phyloP scores from a whole-genome alignment of 2,329 filamentous ascomycete genomes.

The Rasamsonia emersonii region DNA sequence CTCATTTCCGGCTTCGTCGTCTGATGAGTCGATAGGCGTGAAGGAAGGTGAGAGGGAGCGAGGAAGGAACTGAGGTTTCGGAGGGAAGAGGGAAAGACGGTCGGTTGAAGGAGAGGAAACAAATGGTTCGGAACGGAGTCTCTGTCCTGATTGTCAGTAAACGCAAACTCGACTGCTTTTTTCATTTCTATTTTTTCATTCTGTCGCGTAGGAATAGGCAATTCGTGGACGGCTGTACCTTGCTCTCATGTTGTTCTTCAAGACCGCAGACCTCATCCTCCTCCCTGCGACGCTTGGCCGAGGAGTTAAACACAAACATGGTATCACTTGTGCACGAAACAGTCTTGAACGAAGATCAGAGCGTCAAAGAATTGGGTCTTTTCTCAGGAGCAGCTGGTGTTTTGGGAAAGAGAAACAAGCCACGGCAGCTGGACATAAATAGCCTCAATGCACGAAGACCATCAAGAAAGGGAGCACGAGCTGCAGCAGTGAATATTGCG shows the following conservation, averaged over 20 bases:
- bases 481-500: too few species aligned
- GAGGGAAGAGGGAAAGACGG: slow-evolving; percentile 12
- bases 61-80: slow-evolving; percentile 10
- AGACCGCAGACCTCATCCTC: slow-evolving; percentile 54
- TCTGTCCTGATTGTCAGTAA: slow-evolving; percentile 19
- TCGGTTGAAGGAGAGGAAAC: slow-evolving; percentile 18
- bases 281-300: slow-evolving; percentile 20
- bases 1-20: slow-evolving; percentile 20
- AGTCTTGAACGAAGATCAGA: not conserved
- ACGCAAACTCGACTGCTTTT: too few species aligned
- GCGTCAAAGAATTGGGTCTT: not conserved
- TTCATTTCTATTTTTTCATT: too few species aligned
- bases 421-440: too few species aligned
- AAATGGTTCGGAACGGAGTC: slow-evolving; percentile 22
- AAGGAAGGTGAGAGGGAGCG: slow-evolving; percentile 17
- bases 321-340: slow-evolving; percentile 2
- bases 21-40: slow-evolving; percentile 30
- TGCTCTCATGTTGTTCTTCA: slow-evolving; percentile 36
- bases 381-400: too few species aligned
- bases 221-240: too few species aligned
- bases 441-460: too few species aligned
- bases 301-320: slow-evolving; percentile 14
- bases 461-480: too few species aligned
- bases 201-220: too few species aligned
- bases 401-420: too few species aligned